Evolutionary conservation across 306 rosid genomes (phyloP), one percentile per base, ranked within the genome.

Genomic region (Oxytropis ochrocephala): DNA sequence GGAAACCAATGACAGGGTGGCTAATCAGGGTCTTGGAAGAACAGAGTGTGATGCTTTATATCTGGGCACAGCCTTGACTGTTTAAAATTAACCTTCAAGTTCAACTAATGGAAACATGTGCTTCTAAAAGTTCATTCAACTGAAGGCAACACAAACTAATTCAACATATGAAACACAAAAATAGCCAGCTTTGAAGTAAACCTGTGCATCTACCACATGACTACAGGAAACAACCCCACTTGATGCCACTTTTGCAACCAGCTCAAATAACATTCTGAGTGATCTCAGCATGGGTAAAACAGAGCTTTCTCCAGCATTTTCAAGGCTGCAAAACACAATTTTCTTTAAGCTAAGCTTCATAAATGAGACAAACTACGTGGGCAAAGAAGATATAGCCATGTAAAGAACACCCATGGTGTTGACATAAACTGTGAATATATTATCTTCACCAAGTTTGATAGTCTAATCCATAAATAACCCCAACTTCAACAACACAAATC

Each of bases 241-340:
- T 17, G 76, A 81, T 55, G 70, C 81, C 79, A 80, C 89, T 71
- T 74, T 42, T 60, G 84, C 77, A 55, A 82, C 79, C 75, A 88
- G 84, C 79, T 79, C 81, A 86, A 93, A 77, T 64, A 78, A 74
- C 77, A 90, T 60, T 76, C 97, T 86, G 46, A 88, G 89, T 69
- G 96, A 87, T 80, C 97, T 88, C 80, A 93, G 87, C 79, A 90
- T 90, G 63, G 92, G 83, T 78, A 93, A 78, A 75, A 90, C 85
- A 75, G 96, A 90, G 65, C 81, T 74, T 86, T 93, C 98, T 73
- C 97, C 98, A 62, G 98, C 97, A 80, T 90, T 90, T 82, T 93
- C 94, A 38, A 93, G 94, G 85, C 97, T 93, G 87, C 81, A 84
- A 74, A 75, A 73, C 43, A 81, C 13, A 60, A 61, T 55, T 36